phyloP scores from a whole-genome alignment of 2,329 filamentous ascomycete genomes.

The Orbilia javanica region DNA sequence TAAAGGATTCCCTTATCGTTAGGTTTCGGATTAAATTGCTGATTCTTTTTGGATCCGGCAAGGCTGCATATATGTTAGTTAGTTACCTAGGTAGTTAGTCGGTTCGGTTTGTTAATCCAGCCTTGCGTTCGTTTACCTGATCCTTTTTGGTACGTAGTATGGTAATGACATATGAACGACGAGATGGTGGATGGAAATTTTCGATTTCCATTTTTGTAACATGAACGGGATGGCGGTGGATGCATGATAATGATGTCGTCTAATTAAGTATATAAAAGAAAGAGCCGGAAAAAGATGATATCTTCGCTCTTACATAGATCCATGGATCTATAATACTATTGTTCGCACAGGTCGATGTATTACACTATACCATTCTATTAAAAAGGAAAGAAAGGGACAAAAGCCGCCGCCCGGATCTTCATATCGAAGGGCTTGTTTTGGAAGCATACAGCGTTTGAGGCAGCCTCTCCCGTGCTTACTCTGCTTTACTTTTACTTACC shows the following conservation, averaged over 20 bases:
- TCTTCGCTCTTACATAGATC: neutral
- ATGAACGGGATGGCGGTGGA: neutral
- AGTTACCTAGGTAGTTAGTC: no score
- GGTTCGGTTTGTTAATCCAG: no score
- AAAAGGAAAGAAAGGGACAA: conserved; percentile 7
- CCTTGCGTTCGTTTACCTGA: no score
- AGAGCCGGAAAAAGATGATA: no score
- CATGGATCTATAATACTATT: conserved; percentile 20
- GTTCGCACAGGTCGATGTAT: conserved; percentile 11
- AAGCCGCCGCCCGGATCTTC: conserved; percentile 21
- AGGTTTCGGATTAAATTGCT: neutral
- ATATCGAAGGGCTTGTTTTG: conserved; percentile 44
- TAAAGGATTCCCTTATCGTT: conserved; percentile 31
- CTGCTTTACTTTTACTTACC: neutral
- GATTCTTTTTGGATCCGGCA: conserved; percentile 21
- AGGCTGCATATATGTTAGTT: conserved; percentile 55
- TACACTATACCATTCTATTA: neutral
- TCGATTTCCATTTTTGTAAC: neutral
- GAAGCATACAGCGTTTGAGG: conserved; percentile 52
- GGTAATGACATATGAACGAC: conserved; percentile 13
- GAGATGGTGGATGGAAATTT: conserved; percentile 1
- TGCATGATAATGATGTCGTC: no score
- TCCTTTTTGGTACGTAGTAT: no score
- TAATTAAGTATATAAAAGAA: conserved; percentile 1
- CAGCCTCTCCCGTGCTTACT: conserved; percentile 23